Evolutionary conservation across 2,329 filamentous ascomycete genomes (phyloP).

Genomic region (Sarocladium kiliense): DNA sequence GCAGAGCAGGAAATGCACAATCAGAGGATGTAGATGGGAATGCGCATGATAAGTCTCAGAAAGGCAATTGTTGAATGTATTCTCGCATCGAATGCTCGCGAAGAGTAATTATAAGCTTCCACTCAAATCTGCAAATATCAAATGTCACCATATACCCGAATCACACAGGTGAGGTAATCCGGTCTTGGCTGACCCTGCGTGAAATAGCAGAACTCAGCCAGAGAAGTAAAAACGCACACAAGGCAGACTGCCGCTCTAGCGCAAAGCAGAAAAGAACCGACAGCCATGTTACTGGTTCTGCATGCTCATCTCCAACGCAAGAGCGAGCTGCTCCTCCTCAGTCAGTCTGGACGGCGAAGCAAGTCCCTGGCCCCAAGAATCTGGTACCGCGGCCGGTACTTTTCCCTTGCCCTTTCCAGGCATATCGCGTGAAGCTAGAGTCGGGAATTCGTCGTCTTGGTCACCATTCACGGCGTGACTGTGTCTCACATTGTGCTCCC

Average conservation of each 20-base stretch:
- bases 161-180: neutral
- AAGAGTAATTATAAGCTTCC: neutral
- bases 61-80: neutral
- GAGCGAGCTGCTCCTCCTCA: constrained; percentile 1
- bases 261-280: neutral
- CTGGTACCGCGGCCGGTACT: neutral
- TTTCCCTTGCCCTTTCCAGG: constrained; percentile 19
- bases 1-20: too few relatives aligned
- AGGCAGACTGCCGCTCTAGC: neutral
- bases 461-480: constrained; percentile 11
- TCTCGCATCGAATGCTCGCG: neutral
- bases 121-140: neutral
- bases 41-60: too few relatives aligned
- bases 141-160: too few relatives aligned
- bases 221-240: neutral
- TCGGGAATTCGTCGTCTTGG: constrained; percentile 1
- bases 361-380: neutral
- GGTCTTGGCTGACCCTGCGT: neutral
- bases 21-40: too few relatives aligned
- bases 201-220: neutral
- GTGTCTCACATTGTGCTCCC: neutral
- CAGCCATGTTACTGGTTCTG: neutral
- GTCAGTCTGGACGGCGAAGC: neutral
- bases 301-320: constrained; percentile 2
- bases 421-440: neutral